Evolutionary conservation across 2,329 filamentous ascomycete genomes (phyloP), one percentile per base, ranked within the genome.

Genomic region (Penicillium thymicola): DNA sequence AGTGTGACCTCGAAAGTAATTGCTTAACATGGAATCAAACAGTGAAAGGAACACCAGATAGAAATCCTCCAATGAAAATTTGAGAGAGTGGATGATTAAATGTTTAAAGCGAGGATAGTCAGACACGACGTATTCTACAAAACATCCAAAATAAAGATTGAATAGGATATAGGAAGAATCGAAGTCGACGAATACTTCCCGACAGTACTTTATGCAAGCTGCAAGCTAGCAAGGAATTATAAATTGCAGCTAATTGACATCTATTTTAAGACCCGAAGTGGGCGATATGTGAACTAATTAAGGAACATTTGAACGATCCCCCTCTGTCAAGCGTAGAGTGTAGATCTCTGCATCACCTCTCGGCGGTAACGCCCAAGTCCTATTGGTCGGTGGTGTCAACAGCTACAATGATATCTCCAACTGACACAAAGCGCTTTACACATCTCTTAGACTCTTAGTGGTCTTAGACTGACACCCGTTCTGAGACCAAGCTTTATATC

Each of bases 401-500:
- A 48, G n/a, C 55, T 46, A 32, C 45, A 34, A 50, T 41, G 48
- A 30, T 37, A 45, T 16, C 25, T 28, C 28, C 44, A 59, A 52
- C 54, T 59, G n/a, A 28, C 28, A 37, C 44, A 51, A 54, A 50
- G 53, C 58, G 8, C 37, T 42, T 41, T 51, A 46, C 41, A 50
- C 59, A 58, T 43, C 38, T 21, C 51, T 36, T 36, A 21, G 21
- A 21, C 21, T 21, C 21, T 44, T 32, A 38, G 44, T 14, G 30
- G 30, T 32, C 30, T 18, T 32, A 32, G 30, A 32, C 30, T 14
- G 30, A 27, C 54, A 21, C 43, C 23, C 40, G 25, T 16, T 42
- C 23, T 50, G 32, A 41, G 38, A 58, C 54, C 59, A 65, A 64
- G 61, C 61, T 65, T 66, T 65, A 66, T 65, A 66, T 65, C 57